Percentiles rank a stretch among this genome's conserved stretches.
These are phyloP conservation scores for Westerdykella aurantiaca DNA, from an alignment of 2,329 filamentous ascomycete genomes.

Conservation along the genomic window DNA sequence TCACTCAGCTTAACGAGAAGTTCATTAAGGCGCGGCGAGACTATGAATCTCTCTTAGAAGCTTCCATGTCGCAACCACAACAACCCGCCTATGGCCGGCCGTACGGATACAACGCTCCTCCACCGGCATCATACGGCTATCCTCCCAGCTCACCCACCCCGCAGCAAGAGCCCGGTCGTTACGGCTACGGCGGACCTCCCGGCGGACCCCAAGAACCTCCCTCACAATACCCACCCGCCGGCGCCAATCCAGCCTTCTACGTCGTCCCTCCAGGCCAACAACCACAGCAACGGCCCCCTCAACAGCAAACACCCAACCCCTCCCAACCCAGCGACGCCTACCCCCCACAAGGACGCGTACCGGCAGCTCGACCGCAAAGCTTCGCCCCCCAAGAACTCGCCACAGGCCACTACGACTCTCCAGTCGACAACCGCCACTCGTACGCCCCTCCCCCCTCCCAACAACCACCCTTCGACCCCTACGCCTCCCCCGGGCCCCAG, in stretches of 20 bases:
- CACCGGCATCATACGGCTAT: conserved; percentile 29
- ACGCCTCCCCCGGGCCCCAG: conserved; percentile 16
- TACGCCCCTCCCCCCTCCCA: conserved; percentile 28
- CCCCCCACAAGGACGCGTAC: conserved; percentile 32
- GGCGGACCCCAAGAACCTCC: conserved; percentile 27
- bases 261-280: conserved; percentile 30
- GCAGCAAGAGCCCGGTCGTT: conserved; percentile 28
- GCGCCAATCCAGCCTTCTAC: conserved; percentile 35
- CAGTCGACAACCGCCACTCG: conserved; percentile 41
- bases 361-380: conserved; percentile 32
- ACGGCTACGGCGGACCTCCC: conserved; percentile 27
- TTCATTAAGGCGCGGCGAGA: conserved; percentile 98
- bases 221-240: conserved; percentile 37
- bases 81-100: conserved; percentile 67
- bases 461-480: conserved; percentile 25
- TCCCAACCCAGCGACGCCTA: conserved; percentile 32
- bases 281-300: conserved; percentile 15
- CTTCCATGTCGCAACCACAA: conserved; percentile 92
- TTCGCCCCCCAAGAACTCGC: conserved; percentile 45
- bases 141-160: conserved; percentile 30
- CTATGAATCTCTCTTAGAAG: conserved; percentile 92
- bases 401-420: conserved; percentile 44
- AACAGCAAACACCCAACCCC: conserved; percentile 30
- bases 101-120: conserved; percentile 32
- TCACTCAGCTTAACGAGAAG: conserved; percentile 97